Base-by-base conservation (phyloP, 768 basidiomycete genomes). In the Stropharia rugosoannulata region DNA sequence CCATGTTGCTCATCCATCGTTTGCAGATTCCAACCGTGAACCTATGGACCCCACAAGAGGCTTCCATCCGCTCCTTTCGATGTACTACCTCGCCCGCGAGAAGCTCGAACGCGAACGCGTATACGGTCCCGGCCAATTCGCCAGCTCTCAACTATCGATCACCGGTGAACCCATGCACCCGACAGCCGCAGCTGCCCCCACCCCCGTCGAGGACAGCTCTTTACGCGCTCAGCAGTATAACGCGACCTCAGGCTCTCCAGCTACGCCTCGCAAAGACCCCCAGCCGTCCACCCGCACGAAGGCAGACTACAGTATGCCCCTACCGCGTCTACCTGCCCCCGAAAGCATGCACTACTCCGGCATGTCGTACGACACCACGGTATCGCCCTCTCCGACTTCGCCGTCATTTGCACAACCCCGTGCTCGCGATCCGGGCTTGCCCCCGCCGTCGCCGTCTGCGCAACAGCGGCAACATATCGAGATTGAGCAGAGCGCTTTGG, bases 51-150 rank as follows among this genome's bases (percentile, higher is more conserved):
- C 96, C 4, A 96, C 93, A 12, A 77, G 83, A 51, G 97, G 95
- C 1, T 99, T 93, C 75, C 94, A 98, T 68, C 95, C 94, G 0
- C 80, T 99, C 25, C 82, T 98, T 44, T 93, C 95, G 29, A 98
- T 99, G 74, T 99, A 99, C 70, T 98, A 87, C 75, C 84, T 99
- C 16, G 91, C 95, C 4, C 80, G 93, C 51, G 97, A 99, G 76
- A 98, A 98, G 79, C 78, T 95, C 66, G 95, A 98, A 66, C 79
- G 97, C 52, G 97, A 99, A 63, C 81, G 83, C 49, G 90, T 99
- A 6, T 98, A 95, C 70, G 97, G 96, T 0, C 87, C 87, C 0
- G 95, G 95, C 3, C 86, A 91, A 59, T 99, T 99, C 71, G 97
- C 97, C 2, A 90, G 84, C 51, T 97, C 95, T 0, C 93, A 95